Base-by-base conservation (phyloP, 148 eudicot species). In the Diospyros lotus region DNA sequence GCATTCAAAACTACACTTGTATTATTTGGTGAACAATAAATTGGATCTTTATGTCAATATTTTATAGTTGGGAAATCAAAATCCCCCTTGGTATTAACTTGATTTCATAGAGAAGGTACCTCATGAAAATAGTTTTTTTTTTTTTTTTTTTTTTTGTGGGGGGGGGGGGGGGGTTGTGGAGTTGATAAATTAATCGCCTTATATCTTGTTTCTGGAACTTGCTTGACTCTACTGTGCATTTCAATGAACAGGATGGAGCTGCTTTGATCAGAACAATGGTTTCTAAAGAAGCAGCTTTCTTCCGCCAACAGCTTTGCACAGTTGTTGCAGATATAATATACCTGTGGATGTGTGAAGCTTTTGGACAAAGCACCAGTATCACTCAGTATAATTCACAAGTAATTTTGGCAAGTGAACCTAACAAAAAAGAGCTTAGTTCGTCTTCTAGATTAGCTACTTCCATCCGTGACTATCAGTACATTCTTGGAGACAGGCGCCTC, bases 401-500 rank as follows among this genome's bases (percentile, higher is more conserved):
- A 66, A 68, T 44, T 48, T 64, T 73, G 43, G 40, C 59, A 5
- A 67, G 50, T 61, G 75, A 64, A 9, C 48, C 75, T 13, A 51
- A 64, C 69, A 64, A 63, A 65, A 11, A 17, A 55, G 72, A 52
- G n/a, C 59, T 14, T 39, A 61, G 64, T 7, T 10, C 86, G 59
- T 58, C 79, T 46, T 72, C 86, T 52, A 73, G 68, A 41, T 68
- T 80, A 78, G 67, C 68, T 58, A 40, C 85, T 72, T 66, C 72
- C 54, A 66, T 76, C 55, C 9, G 52, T 66, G 90, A 86, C 75
- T 86, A 80, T 75, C 68, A 82, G 76, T 54, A 85, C 77, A 79
- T 91, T 78, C 61, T 91, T 44, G 80, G 72, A 73, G 97, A 96
- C 73, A 88, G 97, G 11, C 78, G 99, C 61, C 82, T 96, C 28